Percentiles rank a stretch among this genome's conserved stretches.
These are phyloP conservation scores for Perkinsus olseni DNA, from an alignment of 169 alveolate genomes.

Conservation along the genomic window DNA sequence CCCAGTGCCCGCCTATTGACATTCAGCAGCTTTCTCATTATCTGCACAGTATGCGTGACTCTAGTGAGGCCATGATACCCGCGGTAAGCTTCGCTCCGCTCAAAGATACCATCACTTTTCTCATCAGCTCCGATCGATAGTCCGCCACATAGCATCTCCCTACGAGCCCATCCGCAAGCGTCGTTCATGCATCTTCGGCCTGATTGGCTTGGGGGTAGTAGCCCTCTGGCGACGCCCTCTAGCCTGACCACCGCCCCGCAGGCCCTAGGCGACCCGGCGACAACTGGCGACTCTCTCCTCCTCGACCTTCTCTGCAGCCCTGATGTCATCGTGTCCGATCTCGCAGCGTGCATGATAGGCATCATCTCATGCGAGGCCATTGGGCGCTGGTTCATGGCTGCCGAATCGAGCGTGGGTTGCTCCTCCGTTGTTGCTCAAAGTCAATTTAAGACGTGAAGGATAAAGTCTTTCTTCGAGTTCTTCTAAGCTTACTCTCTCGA, in stretches of 20 bases:
- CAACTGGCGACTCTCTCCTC: not conserved
- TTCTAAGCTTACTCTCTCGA: no score
- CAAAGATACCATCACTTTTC: not conserved
- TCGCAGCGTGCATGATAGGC: not conserved
- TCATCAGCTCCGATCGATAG: not conserved
- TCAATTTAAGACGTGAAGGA: no score
- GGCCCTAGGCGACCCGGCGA: not conserved
- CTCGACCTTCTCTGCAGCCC: not conserved
- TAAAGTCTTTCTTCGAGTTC: no score
- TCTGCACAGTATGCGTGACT: not conserved
- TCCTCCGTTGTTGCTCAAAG: not conserved
- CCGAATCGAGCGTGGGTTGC: not conserved
- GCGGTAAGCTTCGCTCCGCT: not conserved
- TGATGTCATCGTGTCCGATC: not conserved
- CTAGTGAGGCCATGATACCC: not conserved
- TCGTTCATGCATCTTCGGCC: not conserved
- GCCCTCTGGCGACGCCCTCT: not conserved
- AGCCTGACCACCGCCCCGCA: not conserved
- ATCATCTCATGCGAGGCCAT: not conserved
- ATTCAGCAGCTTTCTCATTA: not conserved
- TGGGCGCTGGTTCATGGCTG: not conserved
- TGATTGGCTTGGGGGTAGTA: not conserved
- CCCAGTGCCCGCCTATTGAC: not conserved
- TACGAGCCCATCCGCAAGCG: constrained; percentile 1
- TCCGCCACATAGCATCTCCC: not conserved